A percentile compares a stretch with the other conserved stretches of the same genome.
Conservation (phyloP, 2,329 filamentous ascomycete genomes). For the Monosporascus cannonballus region DNA sequence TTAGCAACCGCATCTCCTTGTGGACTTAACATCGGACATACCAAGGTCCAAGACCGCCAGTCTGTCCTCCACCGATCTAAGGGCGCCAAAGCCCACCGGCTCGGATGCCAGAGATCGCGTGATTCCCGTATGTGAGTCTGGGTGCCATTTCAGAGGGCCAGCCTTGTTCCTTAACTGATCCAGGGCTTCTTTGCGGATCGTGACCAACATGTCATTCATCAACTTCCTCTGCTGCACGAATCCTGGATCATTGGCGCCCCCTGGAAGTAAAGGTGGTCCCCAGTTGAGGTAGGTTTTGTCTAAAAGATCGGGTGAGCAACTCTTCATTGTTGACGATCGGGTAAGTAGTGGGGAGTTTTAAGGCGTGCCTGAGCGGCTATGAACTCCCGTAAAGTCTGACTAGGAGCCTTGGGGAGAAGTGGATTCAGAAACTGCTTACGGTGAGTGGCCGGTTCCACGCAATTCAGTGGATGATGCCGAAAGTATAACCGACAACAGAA, state of each 20-base stretch:
- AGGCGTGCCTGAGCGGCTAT: too few relatives aligned
- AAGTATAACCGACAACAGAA: constrained; percentile 43
- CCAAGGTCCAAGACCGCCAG: not conserved
- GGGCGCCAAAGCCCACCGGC: not conserved
- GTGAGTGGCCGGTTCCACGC: constrained; percentile 29
- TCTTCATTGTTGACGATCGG: too few relatives aligned
- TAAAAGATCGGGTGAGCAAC: too few relatives aligned
- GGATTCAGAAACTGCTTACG: not conserved
- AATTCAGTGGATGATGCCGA: constrained; percentile 28
- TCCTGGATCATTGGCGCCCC: constrained; percentile 3
- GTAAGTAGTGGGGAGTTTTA: too few relatives aligned
- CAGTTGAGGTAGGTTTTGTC: constrained; percentile 35
- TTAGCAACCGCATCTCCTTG: not conserved
- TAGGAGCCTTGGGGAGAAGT: too few relatives aligned
- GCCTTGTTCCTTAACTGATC: constrained; percentile 14
- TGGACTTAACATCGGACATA: not conserved
- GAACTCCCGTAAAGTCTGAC: too few relatives aligned
- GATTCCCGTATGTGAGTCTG: constrained; percentile 19
- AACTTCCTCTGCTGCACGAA: constrained; percentile 15
- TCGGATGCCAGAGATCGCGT: constrained; percentile 3
- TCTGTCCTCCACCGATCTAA: not conserved
- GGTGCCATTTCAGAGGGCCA: constrained; percentile 7
- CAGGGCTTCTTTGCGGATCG: constrained; percentile 17
- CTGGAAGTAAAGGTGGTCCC: constrained; percentile 22
- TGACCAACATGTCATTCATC: constrained; percentile 17